Percentiles rank a stretch among this genome's conserved stretches.
Evolutionary conservation across 1,284 basidiomycete genomes (phyloP).

Genomic region (Sphagnurus paluster): DNA sequence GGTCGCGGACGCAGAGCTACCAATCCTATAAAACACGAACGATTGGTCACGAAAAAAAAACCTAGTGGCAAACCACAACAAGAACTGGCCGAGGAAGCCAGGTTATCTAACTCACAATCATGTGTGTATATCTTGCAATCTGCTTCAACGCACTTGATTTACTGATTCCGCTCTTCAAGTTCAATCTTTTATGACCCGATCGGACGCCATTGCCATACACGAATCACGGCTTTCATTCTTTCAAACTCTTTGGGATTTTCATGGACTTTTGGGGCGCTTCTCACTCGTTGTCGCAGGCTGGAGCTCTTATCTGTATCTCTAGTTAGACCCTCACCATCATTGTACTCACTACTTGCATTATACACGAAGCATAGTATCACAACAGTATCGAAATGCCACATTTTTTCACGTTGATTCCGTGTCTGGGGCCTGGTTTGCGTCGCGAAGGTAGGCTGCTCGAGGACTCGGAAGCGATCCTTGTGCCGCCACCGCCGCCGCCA

Average conservation of each 20-base stretch:
- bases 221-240: slow-evolving; percentile 42
- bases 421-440: too few species aligned
- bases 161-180: slow-evolving; percentile 7
- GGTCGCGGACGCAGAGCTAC: slow-evolving; percentile 4
- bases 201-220: slow-evolving; percentile 46
- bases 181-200: slow-evolving; percentile 26
- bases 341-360: slow-evolving; percentile 31
- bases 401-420: slow-evolving; percentile 5
- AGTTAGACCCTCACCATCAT: slow-evolving; percentile 23
- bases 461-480: too few species aligned
- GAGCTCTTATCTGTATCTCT: slow-evolving; percentile 33
- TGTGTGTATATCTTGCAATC: slow-evolving; percentile 17
- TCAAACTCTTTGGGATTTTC: slow-evolving; percentile 14
- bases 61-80: neutral
- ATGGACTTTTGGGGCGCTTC: too few species aligned
- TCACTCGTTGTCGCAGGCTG: slow-evolving; percentile 13
- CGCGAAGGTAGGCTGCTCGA: too few species aligned
- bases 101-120: slow-evolving; percentile 21
- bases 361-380: slow-evolving; percentile 34
- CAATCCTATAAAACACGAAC: slow-evolving; percentile 24
- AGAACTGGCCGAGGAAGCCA: neutral
- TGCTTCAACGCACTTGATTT: slow-evolving; percentile 10
- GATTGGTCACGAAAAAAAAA: slow-evolving; percentile 9
- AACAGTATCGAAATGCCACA: slow-evolving; percentile 8
- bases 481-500: too few species aligned